Evolutionary conservation across 129 eudicot genomes (phyloP).

Genomic region (Saussurea involucrata): DNA sequence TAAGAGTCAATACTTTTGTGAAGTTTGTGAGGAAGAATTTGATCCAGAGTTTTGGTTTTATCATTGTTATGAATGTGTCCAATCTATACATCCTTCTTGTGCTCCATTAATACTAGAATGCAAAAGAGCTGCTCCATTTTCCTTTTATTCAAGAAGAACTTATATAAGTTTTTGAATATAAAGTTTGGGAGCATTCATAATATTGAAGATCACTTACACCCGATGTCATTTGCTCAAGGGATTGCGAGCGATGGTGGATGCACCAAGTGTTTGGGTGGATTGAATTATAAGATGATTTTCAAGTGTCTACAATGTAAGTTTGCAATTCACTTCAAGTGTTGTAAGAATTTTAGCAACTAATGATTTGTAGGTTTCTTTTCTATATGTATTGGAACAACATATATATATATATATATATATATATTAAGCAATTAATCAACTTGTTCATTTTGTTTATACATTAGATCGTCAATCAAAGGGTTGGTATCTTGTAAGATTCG

Average conservation of each 20-base stretch:
- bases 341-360: too few relatives aligned
- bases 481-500: too few relatives aligned
- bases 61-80: background rate
- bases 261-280: background rate
- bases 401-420: too few relatives aligned
- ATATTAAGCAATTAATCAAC: too few relatives aligned
- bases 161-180: background rate
- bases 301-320: too few relatives aligned
- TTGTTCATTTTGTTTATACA: too few relatives aligned
- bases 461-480: too few relatives aligned
- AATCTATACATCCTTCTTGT: background rate
- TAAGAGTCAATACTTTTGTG: background rate
- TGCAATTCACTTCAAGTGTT: too few relatives aligned
- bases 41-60: conserved; percentile 3
- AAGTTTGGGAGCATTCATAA: conserved; percentile 3
- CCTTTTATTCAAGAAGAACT: background rate
- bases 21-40: conserved; percentile 2
- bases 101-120: background rate
- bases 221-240: background rate
- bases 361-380: too few relatives aligned
- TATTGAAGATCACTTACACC: background rate
- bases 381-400: too few relatives aligned
- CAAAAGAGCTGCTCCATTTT: background rate
- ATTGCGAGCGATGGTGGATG: background rate
- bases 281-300: too few relatives aligned